Base-by-base conservation (phyloP, 2,329 filamentous ascomycete genomes). In the Dendrostoma leiphaemia region DNA sequence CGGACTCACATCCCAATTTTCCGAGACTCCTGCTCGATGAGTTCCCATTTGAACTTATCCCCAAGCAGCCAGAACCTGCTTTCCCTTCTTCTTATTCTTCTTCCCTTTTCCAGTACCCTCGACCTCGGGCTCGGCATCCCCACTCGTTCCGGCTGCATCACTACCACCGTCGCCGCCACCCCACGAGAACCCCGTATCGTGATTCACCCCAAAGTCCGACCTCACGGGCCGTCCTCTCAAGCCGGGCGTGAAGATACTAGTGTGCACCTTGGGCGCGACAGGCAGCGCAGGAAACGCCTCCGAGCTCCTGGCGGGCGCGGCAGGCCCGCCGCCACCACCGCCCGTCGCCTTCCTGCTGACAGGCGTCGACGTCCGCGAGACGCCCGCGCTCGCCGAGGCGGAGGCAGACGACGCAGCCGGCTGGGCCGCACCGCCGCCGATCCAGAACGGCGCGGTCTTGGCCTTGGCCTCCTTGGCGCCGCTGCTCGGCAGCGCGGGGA, bases 281-380 rank as follows among this genome's bases (percentile, higher is more conserved):
- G 92, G 92, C 1, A 97, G 78, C 1, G 91, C 86, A 0, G 92
- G 93, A 71, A 97, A 97, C 0, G 85, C 84, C 59, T 92, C 87
- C 41, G 73, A 71, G 44, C 68, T 70, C 28, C 64, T 65, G 24
- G 57, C 53, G n/a, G 61, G 54, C 23, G 62, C 51, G 34, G 8
- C 37, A 51, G 44, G 19, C 45, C 43, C 44, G 9, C 44, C 29
- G 37, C 31, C 53, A 50, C 44, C 59, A 19, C 28, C 38, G 23
- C 32, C 53, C 2, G 49, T 53, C n/a, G n/a, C n/a, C n/a, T n/a
- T n/a, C 26, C 48, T 34, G 29, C 49, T 49, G 1, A 48, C 43
- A 2, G 56, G 53, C 17, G 45, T 47, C 5, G 48, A 34, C 4
- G 53, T 31, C 8, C 51, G n/a, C n/a, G 17, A 3, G 46, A 38